Evolutionary conservation across 768 basidiomycete genomes (phyloP), one percentile per base, ranked within the genome.

Genomic region (Epithele typhae): DNA sequence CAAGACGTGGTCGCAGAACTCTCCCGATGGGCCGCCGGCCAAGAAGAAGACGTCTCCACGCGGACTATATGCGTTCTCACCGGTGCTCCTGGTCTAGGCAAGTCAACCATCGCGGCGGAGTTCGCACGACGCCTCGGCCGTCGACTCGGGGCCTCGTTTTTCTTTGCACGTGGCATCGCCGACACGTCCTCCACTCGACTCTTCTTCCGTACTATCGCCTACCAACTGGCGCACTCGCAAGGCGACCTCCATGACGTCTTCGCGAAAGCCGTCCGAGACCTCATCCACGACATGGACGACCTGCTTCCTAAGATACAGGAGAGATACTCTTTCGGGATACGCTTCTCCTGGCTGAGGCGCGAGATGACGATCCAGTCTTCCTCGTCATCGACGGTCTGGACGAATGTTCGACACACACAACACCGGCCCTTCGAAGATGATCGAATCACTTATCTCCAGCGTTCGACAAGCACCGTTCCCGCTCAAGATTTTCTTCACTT

Each of bases 351-450:
- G n/a, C 40, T 11, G 12, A 27, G 3, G 9, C 5, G n/a, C 5
- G n/a, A 5, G 34, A 37, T 27, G 19, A 12, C n/a, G n/a, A n/a
- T 5, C 40, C 40, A 12, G 25, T 65, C 19, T 37, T 69, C 11
- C 48, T 70, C 40, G 57, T 69, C 34, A 54, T 71, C n/a, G 70
- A 71, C 47, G 68, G 60, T 4, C 49, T 70, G 25, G 68, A 71
- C 48, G 68, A 71, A 57, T 62, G 67, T 43, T n/a, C n/a, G n/a
- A 21, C 25, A 12, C 56, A 51, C 10, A 27, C 24, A 19, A 25
- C 51, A 6, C 30, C 25, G 15, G 40, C 41, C 19, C 45, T 24
- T n/a, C 27, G 19, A 25, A 36, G 37, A 18, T 43, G 25, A 15
- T 49, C 19, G 17, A 38, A n/a, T 42, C 30, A 14, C 37, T 48